Evolutionary conservation across 2,329 filamentous ascomycete species (phyloP).

Genomic region (Orbilia oligospora): DNA sequence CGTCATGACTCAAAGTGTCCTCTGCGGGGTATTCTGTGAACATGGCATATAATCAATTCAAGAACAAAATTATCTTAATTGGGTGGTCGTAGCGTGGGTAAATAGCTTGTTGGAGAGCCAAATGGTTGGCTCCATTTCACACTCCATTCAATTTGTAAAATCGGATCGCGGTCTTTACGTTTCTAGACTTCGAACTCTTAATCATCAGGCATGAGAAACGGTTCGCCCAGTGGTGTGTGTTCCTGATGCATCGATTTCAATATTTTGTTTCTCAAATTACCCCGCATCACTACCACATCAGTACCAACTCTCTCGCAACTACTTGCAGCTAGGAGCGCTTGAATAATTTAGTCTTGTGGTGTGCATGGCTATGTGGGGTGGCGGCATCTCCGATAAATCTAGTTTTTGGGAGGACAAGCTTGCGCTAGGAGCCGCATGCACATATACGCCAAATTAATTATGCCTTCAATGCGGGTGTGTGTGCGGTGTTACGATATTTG

Average conservation of each 20-base stretch:
- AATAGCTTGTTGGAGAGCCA: neutral
- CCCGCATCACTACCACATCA: neutral
- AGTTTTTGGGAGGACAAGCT: neutral
- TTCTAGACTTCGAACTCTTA: neutral
- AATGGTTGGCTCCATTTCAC: neutral
- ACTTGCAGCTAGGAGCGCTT: neutral
- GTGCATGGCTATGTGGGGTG: neutral
- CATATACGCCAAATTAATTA: neutral
- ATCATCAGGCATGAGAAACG: neutral
- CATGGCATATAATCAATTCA: neutral
- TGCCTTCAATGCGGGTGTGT: neutral
- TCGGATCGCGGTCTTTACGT: neutral
- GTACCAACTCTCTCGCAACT: neutral
- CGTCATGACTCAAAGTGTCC: neutral
- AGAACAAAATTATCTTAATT: neutral
- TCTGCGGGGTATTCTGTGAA: neutral
- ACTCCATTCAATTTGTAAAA: no score
- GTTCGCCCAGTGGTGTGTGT: neutral
- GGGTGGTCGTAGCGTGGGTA: neutral
- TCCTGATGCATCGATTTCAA: neutral
- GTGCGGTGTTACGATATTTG: neutral
- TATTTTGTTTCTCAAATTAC: neutral
- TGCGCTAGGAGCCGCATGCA: neutral
- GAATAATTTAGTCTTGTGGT: neutral
- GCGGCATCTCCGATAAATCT: neutral